Percentiles rank a stretch among this genome's conserved stretches.
These are phyloP conservation scores for Ceratocystis papillata DNA, from an alignment of 2,329 filamentous ascomycete genomes.

Conservation along the genomic window DNA sequence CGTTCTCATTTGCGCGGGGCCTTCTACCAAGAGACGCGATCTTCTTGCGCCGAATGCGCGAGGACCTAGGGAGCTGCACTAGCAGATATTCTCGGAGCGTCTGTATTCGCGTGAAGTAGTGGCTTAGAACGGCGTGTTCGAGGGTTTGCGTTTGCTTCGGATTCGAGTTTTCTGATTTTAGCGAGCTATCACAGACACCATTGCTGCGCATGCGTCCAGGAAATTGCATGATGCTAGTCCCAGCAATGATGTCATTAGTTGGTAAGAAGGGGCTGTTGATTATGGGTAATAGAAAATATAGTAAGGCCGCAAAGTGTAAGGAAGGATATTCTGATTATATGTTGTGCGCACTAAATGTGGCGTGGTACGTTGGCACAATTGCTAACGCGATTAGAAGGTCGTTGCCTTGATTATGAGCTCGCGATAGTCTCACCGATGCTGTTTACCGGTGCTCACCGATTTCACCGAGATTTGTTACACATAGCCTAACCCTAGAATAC, in stretches of 20 bases:
- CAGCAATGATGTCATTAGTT: neutral
- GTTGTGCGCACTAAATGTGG: no score
- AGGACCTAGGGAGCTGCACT: conserved; percentile 52
- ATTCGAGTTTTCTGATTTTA: neutral
- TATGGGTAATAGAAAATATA: neutral
- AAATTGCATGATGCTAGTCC: neutral
- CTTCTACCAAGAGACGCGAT: conserved; percentile 40
- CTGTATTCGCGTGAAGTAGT: conserved; percentile 54
- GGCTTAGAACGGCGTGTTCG: conserved; percentile 17
- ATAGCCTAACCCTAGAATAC: neutral
- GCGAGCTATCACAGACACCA: neutral
- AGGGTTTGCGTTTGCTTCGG: neutral
- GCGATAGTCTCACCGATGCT: neutral
- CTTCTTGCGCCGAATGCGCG: conserved; percentile 50
- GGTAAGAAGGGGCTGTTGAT: neutral
- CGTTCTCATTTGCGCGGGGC: conserved; percentile 28
- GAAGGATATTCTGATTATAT: neutral
- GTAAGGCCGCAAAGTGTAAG: neutral
- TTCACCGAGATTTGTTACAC: conserved; percentile 12
- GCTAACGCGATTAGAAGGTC: neutral
- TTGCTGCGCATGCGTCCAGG: neutral
- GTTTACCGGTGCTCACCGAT: neutral
- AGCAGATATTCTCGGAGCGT: conserved; percentile 63
- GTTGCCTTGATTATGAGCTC: neutral
- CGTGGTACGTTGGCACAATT: no score